Conservation (phyloP, 176 grass and related monocot genomes). For the Alopecurus myosuroides region DNA sequence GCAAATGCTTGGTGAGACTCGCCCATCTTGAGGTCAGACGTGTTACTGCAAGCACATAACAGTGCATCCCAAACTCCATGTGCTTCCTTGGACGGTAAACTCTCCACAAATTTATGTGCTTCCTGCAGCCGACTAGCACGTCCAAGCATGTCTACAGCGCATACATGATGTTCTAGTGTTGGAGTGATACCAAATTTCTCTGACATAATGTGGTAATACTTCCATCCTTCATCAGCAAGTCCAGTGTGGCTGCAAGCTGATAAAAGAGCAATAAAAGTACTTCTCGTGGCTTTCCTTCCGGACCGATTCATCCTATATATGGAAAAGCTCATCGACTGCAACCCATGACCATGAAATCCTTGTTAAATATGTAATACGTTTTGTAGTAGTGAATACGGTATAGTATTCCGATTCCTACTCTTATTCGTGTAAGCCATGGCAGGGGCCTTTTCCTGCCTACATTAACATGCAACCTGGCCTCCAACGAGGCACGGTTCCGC, state of each 20-base stretch:
- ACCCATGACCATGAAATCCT: constrained; percentile 66
- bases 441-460: too few species aligned
- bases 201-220: constrained; percentile 65
- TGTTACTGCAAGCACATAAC: constrained; percentile 53
- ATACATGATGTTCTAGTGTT: constrained; percentile 66
- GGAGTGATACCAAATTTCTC: constrained; percentile 60
- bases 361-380: too few species aligned
- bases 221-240: constrained; percentile 70
- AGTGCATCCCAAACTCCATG: constrained; percentile 77
- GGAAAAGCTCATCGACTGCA: constrained; percentile 65
- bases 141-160: constrained; percentile 75
- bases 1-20: constrained; percentile 59
- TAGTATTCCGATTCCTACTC: too few species aligned
- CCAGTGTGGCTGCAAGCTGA: constrained; percentile 78
- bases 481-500: too few species aligned
- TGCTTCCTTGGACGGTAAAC: constrained; percentile 33
- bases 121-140: constrained; percentile 50
- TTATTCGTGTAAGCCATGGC: too few species aligned
- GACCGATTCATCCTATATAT: constrained; percentile 57
- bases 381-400: too few species aligned
- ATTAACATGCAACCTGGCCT: too few species aligned
- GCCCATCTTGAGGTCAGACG: constrained; percentile 40
- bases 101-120: constrained; percentile 52
- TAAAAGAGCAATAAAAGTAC: constrained; percentile 79
- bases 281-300: constrained; percentile 52